Conservation (phyloP, 805 yeast genomes). For the Starmerella apicola region DNA sequence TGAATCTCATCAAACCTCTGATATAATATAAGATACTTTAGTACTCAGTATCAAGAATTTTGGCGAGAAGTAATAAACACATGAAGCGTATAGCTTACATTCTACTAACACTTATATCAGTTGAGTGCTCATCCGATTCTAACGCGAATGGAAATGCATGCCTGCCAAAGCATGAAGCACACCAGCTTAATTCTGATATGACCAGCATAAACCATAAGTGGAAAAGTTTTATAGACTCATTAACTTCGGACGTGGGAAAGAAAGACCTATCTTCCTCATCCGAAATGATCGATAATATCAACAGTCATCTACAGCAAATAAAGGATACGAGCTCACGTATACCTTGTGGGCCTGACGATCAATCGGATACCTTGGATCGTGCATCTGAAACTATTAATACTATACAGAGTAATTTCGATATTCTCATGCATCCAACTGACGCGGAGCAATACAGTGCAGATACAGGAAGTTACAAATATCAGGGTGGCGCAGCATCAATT, state of each 20-base stretch:
- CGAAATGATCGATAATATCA: neutral
- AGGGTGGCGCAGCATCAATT: slow-evolving; percentile 2
- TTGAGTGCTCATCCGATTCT: no score
- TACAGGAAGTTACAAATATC: slow-evolving; percentile 7
- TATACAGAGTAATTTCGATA: neutral
- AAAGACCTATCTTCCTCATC: neutral
- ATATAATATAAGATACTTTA: no score
- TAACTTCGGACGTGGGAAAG: neutral
- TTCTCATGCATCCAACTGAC: neutral
- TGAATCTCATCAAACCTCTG: no score
- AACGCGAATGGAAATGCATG: no score
- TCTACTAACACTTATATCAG: no score
- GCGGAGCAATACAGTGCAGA: neutral
- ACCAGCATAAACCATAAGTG: neutral
- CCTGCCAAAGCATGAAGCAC: neutral
- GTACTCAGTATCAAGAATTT: no score
- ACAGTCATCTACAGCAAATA: neutral
- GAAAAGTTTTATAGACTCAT: neutral
- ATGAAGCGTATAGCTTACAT: no score
- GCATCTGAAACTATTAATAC: neutral
- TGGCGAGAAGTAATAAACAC: no score
- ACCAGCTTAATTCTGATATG: neutral
- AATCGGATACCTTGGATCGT: neutral
- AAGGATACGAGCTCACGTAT: neutral
- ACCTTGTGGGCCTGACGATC: neutral